These are phyloP conservation scores for Bipolaris cookei DNA, from an alignment of 2,329 filamentous ascomycete species.

Conservation along the genomic window DNA sequence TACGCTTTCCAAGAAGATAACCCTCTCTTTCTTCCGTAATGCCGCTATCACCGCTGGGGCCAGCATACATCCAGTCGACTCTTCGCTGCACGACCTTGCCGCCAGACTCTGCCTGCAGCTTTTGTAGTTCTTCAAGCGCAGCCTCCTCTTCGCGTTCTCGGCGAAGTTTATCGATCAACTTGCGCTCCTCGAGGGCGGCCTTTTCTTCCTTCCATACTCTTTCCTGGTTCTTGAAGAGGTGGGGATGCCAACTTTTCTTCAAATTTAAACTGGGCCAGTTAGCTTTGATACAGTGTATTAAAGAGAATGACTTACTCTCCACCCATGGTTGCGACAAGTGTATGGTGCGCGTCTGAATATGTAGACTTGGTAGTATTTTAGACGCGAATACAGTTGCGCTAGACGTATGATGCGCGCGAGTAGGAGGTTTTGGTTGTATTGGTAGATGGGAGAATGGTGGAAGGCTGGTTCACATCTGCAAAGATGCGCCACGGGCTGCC, in stretches of 20 bases:
- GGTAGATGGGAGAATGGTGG: slow-evolving; percentile 1
- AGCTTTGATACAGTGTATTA: too few relatives aligned
- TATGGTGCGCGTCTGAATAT: background rate
- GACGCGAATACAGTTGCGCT: slow-evolving; percentile 47
- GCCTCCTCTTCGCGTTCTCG: slow-evolving; percentile 95
- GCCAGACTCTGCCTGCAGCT: slow-evolving; percentile 80
- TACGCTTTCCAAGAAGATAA: slow-evolving; percentile 88
- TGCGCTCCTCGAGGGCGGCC: slow-evolving; percentile 91
- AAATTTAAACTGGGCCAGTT: slow-evolving; percentile 68
- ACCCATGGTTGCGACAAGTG: slow-evolving; percentile 69
- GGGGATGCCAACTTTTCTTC: slow-evolving; percentile 88
- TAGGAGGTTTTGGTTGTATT: background rate
- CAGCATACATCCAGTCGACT: slow-evolving; percentile 98
- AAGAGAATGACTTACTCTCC: slow-evolving; percentile 62
- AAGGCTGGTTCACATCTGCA: slow-evolving; percentile 10
- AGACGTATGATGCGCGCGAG: background rate
- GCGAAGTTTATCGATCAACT: slow-evolving; percentile 86
- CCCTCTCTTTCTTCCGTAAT: slow-evolving; percentile 86
- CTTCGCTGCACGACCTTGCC: slow-evolving; percentile 79
- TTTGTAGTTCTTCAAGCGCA: slow-evolving; percentile 87
- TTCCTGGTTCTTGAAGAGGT: slow-evolving; percentile 86
- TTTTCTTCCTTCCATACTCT: slow-evolving; percentile 91
- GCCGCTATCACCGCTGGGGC: slow-evolving; percentile 73
- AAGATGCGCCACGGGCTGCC: slow-evolving; percentile 16
- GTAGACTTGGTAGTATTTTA: background rate